Base-by-base conservation (phyloP, 345 rosid genomes). In the Bruguiera parviflora region DNA sequence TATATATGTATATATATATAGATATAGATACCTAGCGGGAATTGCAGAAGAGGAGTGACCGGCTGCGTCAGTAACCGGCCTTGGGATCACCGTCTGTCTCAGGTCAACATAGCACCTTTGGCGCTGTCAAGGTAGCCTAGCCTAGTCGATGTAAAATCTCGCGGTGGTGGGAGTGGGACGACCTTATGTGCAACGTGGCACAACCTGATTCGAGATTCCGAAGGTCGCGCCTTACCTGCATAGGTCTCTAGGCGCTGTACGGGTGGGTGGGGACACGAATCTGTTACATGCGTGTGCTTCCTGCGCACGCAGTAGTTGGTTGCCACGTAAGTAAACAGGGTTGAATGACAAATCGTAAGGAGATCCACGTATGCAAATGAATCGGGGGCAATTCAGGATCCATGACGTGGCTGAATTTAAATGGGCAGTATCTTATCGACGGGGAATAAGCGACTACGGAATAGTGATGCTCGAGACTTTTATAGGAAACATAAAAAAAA, bases 11-110 rank as follows among this genome's bases (percentile, higher is more conserved):
- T 27, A 27, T 27, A 25, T 25, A 25, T 25, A 25, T n/a, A n/a
- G n/a, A 66, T 82, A 33, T 32, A 66, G 80, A 85, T 82, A 79
- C 63, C 85, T 68, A 86, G 87, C 88, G 91, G 87, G 86, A 78
- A 79, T 72, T 56, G 68, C 63, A 61, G 64, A 25, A 71, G 43
- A n/a, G 67, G 75, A 74, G 74, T 60, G 63, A 82, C 85, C 76
- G 79, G 84, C 81, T 71, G 77, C 75, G 73, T 57, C 60, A 51
- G 85, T 76, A 24, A 33, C 24, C 18, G 49, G 32, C 67, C 60
- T 39, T 11, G 22, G 8, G 43, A 27, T 19, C 32, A 77, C 81
- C 64, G 83, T 69, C 70, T 51, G 19, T 64, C 18, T 31, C 61
- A 15, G 68, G 79, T 68, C 15, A 5, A 4, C 0, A 0, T 0